Conservation (phyloP, 2,329 filamentous ascomycete genomes). For the Tolypocladium tropicale region DNA sequence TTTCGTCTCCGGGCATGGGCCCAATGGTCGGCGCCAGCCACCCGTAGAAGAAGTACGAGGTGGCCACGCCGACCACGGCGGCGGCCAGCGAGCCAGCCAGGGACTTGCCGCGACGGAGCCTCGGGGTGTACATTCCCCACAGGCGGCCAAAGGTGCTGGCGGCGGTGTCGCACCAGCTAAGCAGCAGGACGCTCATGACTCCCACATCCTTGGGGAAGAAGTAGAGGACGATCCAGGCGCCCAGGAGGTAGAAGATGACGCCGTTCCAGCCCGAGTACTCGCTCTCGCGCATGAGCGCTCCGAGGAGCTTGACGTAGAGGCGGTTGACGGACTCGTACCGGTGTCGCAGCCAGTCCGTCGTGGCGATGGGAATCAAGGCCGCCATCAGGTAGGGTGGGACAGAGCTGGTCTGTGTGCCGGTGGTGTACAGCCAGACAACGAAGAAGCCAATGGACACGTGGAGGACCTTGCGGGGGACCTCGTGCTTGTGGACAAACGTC, state of each 20-base stretch:
- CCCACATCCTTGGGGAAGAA: conserved; percentile 91
- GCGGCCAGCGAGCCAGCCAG: conserved; percentile 82
- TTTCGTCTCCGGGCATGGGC: conserved; percentile 57
- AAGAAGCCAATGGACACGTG: conserved; percentile 97
- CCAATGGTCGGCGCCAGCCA: conserved; percentile 63
- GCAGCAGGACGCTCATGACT: conserved; percentile 76
- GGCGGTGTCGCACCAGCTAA: conserved; percentile 97
- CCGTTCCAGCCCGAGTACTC: conserved; percentile 93
- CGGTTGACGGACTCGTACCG: conserved; percentile 72
- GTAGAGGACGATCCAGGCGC: conserved; percentile 74
- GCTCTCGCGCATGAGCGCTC: conserved; percentile 92
- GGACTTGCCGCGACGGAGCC: conserved; percentile 79
- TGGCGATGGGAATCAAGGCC: conserved; percentile 73
- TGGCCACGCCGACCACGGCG: conserved; percentile 70
- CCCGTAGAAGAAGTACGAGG: conserved; percentile 82
- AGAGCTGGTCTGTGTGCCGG: conserved; percentile 62
- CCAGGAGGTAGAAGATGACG: conserved; percentile 91
- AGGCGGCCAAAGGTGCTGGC: conserved; percentile 88
- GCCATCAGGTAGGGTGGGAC: conserved; percentile 80
- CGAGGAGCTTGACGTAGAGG: conserved; percentile 73
- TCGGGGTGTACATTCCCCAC: conserved; percentile 81
- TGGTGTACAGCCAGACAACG: conserved; percentile 74
- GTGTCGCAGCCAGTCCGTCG: conserved; percentile 74
- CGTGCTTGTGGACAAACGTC: conserved; percentile 88
- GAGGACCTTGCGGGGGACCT: conserved; percentile 85